Evolutionary conservation across 1,284 basidiomycete genomes (phyloP).

Genomic region (Cutaneotrichosporon curvatum): DNA sequence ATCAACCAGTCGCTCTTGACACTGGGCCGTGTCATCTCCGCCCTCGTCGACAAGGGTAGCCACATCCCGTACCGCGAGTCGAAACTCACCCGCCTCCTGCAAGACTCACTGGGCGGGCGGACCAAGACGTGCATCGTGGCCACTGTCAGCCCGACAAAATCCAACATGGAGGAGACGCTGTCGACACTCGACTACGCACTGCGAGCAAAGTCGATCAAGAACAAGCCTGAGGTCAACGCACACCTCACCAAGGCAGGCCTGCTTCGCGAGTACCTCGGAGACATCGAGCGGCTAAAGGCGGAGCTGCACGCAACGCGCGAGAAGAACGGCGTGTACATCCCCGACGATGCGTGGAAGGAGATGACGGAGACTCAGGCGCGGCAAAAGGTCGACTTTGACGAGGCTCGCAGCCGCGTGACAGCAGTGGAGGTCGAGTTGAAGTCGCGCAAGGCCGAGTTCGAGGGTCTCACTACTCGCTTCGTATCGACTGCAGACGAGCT

Average conservation of each 20-base stretch:
- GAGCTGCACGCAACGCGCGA: conserved; percentile 80
- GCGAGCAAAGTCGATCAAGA: conserved; percentile 90
- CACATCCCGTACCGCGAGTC: conserved; percentile 87
- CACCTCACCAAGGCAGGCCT: conserved; percentile 87
- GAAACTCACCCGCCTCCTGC: conserved; percentile 91
- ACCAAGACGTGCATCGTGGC: conserved; percentile 99
- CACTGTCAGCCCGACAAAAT: conserved; percentile 82
- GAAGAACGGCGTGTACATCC: conserved; percentile 90
- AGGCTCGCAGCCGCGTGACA: conserved; percentile 71
- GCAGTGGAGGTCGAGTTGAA: conserved; percentile 74
- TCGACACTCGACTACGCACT: conserved; percentile 97
- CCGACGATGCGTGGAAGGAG: conserved; percentile 79
- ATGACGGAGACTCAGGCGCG: conserved; percentile 69
- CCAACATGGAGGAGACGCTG: conserved; percentile 93
- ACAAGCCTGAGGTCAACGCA: conserved; percentile 92
- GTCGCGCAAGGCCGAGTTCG: conserved; percentile 78
- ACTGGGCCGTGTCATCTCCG: conserved; percentile 93
- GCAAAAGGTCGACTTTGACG: conserved; percentile 65
- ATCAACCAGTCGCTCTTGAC: conserved; percentile 97
- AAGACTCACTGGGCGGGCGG: conserved; percentile 96
- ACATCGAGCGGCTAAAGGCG: conserved; percentile 87
- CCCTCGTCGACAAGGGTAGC: conserved; percentile 80
- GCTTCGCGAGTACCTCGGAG: conserved; percentile 89
- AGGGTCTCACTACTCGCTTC: conserved; percentile 71
- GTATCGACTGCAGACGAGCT: conserved; percentile 69